Evolutionary conservation across 306 rosid genomes (phyloP), one percentile per base, ranked within the genome.

Genomic region (Prunus mume): DNA sequence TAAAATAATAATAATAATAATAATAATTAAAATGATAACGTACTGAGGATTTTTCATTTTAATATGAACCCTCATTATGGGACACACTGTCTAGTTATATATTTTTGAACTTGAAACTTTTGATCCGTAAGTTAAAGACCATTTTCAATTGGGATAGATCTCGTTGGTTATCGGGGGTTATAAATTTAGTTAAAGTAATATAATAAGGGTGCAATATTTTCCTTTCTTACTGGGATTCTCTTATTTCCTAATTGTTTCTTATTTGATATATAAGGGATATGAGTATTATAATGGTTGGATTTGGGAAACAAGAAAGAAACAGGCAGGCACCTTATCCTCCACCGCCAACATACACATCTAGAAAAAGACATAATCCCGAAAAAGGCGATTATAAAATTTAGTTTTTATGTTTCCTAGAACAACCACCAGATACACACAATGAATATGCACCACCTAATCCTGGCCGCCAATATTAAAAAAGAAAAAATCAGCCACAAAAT

Each of bases 351-450:
- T 22, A 24, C 25, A 28, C 27, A 76, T 43, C 20, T 45, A 50
- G 49, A 71, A 12, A 15, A 4, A 18, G 2, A 17, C 45, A 11
- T 9, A 52, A 58, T 69, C 60, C 27, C 5, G 2, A 38, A 34
- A 24, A 18, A 7, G 28, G 13, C 12, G 5, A 8, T 4, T 43
- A 30, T 9, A 43, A 52, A 14, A 72, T 27, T 68, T 22, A 18
- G 22, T 15, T 55, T 46, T 12, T 2, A 72, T 73, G 78, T 45
- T 56, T 73, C 58, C 78, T 55, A 57, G 64, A 73, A 72, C 74
- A 73, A 66, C 74, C 69, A 73, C 78, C 49, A 1, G 25, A 78
- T 34, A 30, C 12, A 3, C 74, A 30, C 34, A 5, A 10, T 51
- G 9, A 27, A 49, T 49, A 50, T 52, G 9, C 63, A 72, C 62